Evolutionary conservation across 257 asterid species (phyloP), one percentile per base, ranked within the genome.

Genomic region (Plectranthus barbatus): DNA sequence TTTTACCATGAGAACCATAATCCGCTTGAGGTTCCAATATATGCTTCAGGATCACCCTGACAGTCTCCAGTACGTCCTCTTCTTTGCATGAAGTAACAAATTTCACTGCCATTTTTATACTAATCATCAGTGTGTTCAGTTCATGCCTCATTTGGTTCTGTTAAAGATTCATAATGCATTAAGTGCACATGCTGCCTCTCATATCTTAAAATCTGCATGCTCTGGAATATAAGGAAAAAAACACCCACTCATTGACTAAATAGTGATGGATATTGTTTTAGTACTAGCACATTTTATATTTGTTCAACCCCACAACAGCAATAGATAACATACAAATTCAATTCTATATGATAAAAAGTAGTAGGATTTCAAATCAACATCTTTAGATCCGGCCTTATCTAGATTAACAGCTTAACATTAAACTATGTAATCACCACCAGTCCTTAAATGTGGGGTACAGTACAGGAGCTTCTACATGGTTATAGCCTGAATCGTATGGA

Each of bases 41-140:
- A 56, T 81, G 81, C 54, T 64, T 62, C 21, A 78, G 41, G 56
- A 81, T 77, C 41, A 39, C 51, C 63, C 64, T 70, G 24, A 72
- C 83, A 39, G 55, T 59, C 45, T 54, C 51, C 55, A 81, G 34
- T 49, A 75, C 50, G 39, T 81, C 78, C 70, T 70, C 80, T 69
- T 81, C 83, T 56, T 64, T 75, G 78, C 79, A 76, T 19, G 60
- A 62, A n/a, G 78, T 75, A 42, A 61, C 76, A 72, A 79, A 79
- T 56, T 72, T 69, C 58, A 72, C 74, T 77, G 17, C 73, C 53
- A 45, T 9, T 60, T 5, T 29, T 31, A 31, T 31, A 42, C 15
- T n/a, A 49, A 13, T 45, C 3, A 68, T 54, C 7, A 65, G 40
- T 6, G 33, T 8, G 8, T 23, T 50, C 36, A 51, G 4, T 52